A percentile compares a stretch with the other conserved stretches of the same genome.
Conservation (phyloP, 2,329 filamentous ascomycete genomes). For the Dactylellina drechsleri region DNA sequence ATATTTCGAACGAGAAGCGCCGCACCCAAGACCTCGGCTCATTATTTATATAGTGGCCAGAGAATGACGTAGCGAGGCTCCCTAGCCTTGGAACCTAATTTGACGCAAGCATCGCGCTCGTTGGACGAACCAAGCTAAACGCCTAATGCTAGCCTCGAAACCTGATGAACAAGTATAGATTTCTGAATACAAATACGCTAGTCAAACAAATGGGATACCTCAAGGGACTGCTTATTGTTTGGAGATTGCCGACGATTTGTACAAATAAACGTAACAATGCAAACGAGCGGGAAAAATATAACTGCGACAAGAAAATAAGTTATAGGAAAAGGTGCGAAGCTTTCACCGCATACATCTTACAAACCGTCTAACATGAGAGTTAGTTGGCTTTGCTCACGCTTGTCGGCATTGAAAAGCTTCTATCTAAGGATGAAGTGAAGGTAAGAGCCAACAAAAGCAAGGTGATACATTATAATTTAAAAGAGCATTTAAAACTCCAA, state of each 20-base stretch:
- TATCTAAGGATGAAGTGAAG: conserved; percentile 5
- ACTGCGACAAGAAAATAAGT: neutral
- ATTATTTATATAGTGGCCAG: neutral
- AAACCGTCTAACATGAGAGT: neutral
- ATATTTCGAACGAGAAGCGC: too few species aligned
- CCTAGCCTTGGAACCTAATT: neutral
- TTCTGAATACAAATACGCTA: too few species aligned
- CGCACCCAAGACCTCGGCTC: too few species aligned
- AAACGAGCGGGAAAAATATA: too few species aligned
- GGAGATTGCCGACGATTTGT: too few species aligned
- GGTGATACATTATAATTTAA: neutral
- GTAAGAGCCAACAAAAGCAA: neutral
- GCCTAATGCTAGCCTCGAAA: too few species aligned
- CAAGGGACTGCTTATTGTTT: too few species aligned
- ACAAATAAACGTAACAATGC: too few species aligned
- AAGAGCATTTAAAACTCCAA: neutral
- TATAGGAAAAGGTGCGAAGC: conserved; percentile 9
- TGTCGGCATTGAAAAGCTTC: conserved; percentile 21
- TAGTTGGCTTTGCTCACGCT: neutral
- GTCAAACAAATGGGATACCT: too few species aligned
- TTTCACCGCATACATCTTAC: conserved; percentile 18
- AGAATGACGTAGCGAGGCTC: conserved; percentile 6
- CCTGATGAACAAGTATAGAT: too few species aligned
- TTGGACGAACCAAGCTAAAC: too few species aligned
- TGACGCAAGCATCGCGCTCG: neutral